Base-by-base conservation (phyloP, 148 eudicot species). In the Silene uniflora region DNA sequence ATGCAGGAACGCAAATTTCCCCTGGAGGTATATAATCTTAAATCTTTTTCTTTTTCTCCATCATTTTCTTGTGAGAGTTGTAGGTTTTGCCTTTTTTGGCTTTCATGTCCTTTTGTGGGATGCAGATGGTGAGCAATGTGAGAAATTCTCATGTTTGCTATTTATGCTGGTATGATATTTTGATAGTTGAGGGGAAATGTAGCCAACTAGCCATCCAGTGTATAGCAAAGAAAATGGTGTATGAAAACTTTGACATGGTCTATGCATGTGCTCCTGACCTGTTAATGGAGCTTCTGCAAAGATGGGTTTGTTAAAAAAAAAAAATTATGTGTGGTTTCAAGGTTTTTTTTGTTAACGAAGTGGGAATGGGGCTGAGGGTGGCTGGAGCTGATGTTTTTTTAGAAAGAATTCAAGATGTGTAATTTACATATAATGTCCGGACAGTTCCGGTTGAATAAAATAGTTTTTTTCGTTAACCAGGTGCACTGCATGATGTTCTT, bases 401-500 rank as follows among this genome's bases (percentile, higher is more conserved):
- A 23, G 72, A 68, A 10, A 68, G 72, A 42, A 42, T 25, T 64
- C 18, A 67, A 58, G 60, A 70, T 63, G 63, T 39, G 54, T 24
- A 24, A 49, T 13, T 49, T 25, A 23, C 55, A 7, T 69, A 49
- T 25, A 71, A 52, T 29, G 22, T 78, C 21, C 44, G 52, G 72
- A 16, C 19, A 10, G 10, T 3, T 42, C 19, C 22, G 10, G 54
- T 0, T 67, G 22, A 79, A 71, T 62, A 58, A 67, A 47, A 12
- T 25, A 24, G 8, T 24, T 76, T 21, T 76, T 78, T 47, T 75
- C 9, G 14, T 82, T 84, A 73, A 82, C 59, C 88, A 95, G 99
- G 99, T 55, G 93, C 92, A 69, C 81, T 95, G 79, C 99, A 90
- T 73, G 97, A 95, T 81, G 87, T 95, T 78, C 92, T 95, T 69